A percentile compares a stretch with the other conserved stretches of the same genome.
These are phyloP conservation scores for Hura crepitans DNA, from an alignment of 441 rosid species.

Conservation along the genomic window DNA sequence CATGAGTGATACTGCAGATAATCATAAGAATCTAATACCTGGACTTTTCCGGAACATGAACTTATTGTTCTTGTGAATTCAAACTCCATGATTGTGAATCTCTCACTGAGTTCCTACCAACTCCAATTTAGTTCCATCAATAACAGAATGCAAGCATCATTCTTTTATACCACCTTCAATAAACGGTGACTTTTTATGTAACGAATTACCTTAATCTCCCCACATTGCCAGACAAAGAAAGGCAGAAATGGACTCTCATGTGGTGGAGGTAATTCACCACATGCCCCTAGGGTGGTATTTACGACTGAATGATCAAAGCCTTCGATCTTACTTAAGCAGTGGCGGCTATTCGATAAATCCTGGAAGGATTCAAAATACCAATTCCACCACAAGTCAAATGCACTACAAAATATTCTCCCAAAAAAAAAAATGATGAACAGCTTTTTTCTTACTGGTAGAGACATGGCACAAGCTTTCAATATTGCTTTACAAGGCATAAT, in stretches of 20 bases:
- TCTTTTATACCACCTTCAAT: not conserved
- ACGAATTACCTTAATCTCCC: slow-evolving; percentile 59
- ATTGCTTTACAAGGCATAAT: slow-evolving; percentile 82
- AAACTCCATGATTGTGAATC: slow-evolving; percentile 66
- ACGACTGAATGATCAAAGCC: slow-evolving; percentile 85
- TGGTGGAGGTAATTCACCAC: slow-evolving; percentile 54
- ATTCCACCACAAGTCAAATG: not conserved
- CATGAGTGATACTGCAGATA: not conserved
- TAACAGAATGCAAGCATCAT: not conserved
- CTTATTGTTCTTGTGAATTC: slow-evolving; percentile 62
- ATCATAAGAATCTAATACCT: slow-evolving; percentile 38
- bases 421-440: not conserved
- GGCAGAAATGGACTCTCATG: slow-evolving; percentile 74
- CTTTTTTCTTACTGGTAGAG: slow-evolving; percentile 60
- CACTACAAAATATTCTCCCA: not conserved
- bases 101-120: slow-evolving; percentile 67
- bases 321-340: slow-evolving; percentile 62
- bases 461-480: slow-evolving; percentile 81
- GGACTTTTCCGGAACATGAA: slow-evolving; percentile 54
- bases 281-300: slow-evolving; percentile 76
- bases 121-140: slow-evolving; percentile 20
- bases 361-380: slow-evolving; percentile 22
- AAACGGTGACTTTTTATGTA: not conserved
- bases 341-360: slow-evolving; percentile 85
- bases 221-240: slow-evolving; percentile 85